phyloP scores from a whole-genome alignment of 2,329 filamentous ascomycete genomes.

The Fusarium equiseti region DNA sequence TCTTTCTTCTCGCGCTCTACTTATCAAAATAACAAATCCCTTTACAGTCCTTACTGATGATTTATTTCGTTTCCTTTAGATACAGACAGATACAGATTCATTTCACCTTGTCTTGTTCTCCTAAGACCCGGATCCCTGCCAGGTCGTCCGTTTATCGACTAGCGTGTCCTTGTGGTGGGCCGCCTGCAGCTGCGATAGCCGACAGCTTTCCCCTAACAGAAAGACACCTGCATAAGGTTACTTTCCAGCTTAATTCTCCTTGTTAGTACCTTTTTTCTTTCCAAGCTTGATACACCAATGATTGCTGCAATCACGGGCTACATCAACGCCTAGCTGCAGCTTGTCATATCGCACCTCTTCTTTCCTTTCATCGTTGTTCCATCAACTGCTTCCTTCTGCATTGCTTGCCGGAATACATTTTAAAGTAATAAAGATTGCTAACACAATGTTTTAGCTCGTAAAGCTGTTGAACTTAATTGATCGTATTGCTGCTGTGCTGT shows the following conservation, averaged over 20 bases:
- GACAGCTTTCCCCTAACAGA: constrained; percentile 37
- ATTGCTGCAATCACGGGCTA: constrained; percentile 34
- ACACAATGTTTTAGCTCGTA: constrained; percentile 50
- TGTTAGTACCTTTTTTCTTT: constrained; percentile 45
- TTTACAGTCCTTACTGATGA: constrained; percentile 43
- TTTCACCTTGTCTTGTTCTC: constrained; percentile 26
- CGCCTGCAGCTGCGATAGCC: constrained; percentile 41
- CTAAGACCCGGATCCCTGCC: constrained; percentile 40
- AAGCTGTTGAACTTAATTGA: constrained; percentile 42
- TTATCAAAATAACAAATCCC: constrained; percentile 2
- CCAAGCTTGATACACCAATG: constrained; percentile 25
- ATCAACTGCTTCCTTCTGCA: constrained; percentile 26
- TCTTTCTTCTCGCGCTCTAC: background rate
- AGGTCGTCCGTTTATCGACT: constrained; percentile 34
- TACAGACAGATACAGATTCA: constrained; percentile 38
- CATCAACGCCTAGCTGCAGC: constrained; percentile 36
- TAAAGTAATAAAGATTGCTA: constrained; percentile 47
- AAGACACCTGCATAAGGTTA: constrained; percentile 36
- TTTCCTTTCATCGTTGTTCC: constrained; percentile 6
- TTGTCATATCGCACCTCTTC: constrained; percentile 11
- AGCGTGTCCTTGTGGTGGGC: constrained; percentile 44
- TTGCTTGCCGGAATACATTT: constrained; percentile 23
- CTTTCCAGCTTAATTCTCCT: constrained; percentile 29
- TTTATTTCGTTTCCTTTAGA: constrained; percentile 33
- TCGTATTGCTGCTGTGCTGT: constrained; percentile 41